A percentile compares a stretch with the other conserved stretches of the same genome.
phyloP scores from a whole-genome alignment of 2,329 filamentous ascomycete species.

The Neophaeococcomyces mojaviensis region DNA sequence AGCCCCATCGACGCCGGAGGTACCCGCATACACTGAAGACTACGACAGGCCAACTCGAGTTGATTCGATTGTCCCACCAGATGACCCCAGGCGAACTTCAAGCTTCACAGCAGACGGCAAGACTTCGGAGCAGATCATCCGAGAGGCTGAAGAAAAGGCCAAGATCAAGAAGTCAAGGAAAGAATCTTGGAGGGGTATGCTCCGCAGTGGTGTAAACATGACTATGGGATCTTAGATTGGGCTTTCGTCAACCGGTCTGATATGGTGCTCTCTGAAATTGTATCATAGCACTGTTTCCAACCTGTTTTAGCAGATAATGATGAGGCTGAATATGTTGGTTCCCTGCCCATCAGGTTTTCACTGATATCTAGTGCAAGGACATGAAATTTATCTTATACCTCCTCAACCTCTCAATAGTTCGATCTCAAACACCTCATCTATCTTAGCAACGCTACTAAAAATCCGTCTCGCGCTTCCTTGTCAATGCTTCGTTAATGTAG shows the following conservation, averaged over 20 bases:
- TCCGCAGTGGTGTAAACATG: constrained; percentile 10
- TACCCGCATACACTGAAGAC: constrained; percentile 13
- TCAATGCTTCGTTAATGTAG: no score
- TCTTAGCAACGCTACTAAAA: no score
- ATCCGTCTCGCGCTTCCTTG: no score
- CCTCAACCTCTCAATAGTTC: no score
- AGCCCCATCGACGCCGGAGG: constrained; percentile 4
- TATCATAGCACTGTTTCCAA: background rate
- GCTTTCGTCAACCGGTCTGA: background rate
- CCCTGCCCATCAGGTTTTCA: no score
- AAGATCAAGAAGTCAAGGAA: constrained; percentile 6
- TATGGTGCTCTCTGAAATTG: background rate
- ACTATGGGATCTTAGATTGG: constrained; percentile 8
- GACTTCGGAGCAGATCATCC: constrained; percentile 15
- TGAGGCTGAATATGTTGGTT: no score
- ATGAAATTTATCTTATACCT: no score
- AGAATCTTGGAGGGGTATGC: constrained; percentile 12
- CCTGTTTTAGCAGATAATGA: background rate
- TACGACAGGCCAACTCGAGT: background rate
- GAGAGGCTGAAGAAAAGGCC: constrained; percentile 10
- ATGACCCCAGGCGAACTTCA: background rate
- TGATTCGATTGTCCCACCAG: background rate
- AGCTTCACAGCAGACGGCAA: constrained; percentile 11
- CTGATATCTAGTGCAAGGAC: no score
- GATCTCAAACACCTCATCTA: background rate